Evolutionary conservation across 768 basidiomycete species (phyloP).

Genomic region (Inosperma sp.): DNA sequence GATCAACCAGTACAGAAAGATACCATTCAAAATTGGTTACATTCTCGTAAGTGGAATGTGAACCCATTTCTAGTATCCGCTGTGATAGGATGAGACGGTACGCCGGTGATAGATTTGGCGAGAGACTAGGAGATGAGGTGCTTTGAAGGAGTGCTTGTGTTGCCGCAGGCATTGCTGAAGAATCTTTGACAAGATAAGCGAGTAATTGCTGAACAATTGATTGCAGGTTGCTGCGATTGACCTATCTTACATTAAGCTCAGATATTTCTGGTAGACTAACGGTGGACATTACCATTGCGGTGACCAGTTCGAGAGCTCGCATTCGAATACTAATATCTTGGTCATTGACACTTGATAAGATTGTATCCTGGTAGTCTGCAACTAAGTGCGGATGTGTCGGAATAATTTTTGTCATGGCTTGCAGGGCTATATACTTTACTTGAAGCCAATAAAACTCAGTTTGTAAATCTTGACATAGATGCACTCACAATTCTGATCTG

Average conservation of each 20-base stretch:
- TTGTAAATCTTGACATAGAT: not conserved
- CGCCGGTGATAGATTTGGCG: slow-evolving; percentile 69
- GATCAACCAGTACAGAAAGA: slow-evolving; percentile 87
- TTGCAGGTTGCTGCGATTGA: slow-evolving; percentile 78
- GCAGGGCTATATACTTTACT: slow-evolving; percentile 97
- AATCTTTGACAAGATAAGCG: slow-evolving; percentile 72
- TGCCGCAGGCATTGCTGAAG: slow-evolving; percentile 54
- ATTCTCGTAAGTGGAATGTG: slow-evolving; percentile 78
- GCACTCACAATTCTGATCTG: slow-evolving; percentile 90
- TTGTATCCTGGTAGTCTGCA: slow-evolving; percentile 87
- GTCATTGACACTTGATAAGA: slow-evolving; percentile 85
- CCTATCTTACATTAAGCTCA: slow-evolving; percentile 47
- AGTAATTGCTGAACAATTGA: slow-evolving; percentile 87
- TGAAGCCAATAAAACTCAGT: slow-evolving; percentile 12
- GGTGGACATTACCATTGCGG: slow-evolving; percentile 72
- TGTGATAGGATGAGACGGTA: slow-evolving; percentile 83
- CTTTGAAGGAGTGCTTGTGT: slow-evolving; percentile 51
- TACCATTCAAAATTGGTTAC: slow-evolving; percentile 97
- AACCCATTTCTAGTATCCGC: slow-evolving; percentile 82
- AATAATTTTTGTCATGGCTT: slow-evolving; percentile 94
- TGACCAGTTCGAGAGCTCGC: slow-evolving; percentile 90
- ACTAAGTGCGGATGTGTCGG: slow-evolving; percentile 87
- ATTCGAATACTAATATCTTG: slow-evolving; percentile 94
- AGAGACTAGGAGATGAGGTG: slow-evolving; percentile 33
- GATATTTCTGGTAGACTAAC: slow-evolving; percentile 1